Evolutionary conservation across 2,329 filamentous ascomycete species (phyloP), one percentile per base, ranked within the genome.

Genomic region (Hypoxylon sp.): DNA sequence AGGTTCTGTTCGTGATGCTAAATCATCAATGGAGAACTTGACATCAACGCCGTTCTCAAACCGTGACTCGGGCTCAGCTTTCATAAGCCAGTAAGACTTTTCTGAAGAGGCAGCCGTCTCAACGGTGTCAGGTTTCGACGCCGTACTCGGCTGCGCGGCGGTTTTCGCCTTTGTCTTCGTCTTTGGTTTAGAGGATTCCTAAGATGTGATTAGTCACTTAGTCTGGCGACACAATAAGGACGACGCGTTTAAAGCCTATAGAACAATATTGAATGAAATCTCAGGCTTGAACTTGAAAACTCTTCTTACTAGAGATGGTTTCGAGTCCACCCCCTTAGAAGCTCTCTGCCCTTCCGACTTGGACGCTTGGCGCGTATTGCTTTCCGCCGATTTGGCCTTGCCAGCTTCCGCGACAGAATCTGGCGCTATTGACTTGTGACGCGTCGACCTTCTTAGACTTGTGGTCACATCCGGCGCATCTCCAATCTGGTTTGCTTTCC

Each of bases 1-100:
- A 1, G 95, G 94, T 75, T 88, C 86, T 0, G 84, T 89, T 75
- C 89, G 91, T 0, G 88, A 87, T 13, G 88, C 86, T 37, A 99
- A 82, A 78, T 98, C 95, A 75, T 98, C 94, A 75, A 99, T 98
- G 0, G 94, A 97, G 81, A 98, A 99, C 73, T 90, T 92, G 50
- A 98, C 93, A 77, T 98, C 95, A 56, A 92, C 84, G 0, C 94
- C 95, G 61, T 94, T 95, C 78, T 97, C 94, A 14, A 94, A 82
- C 5, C 96, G 91, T 3, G 94, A 89, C 74, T 97, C 92, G 0
- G 96, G 95, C 81, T 99, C 92, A 0, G 93, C 92, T 82, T 95
- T 96, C 86, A 96, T 88, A 33, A 96, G 86, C 92, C 92, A 95
- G 80, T 92, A 94, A 80, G 79, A 78, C 63, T 68, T 77, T 5